A percentile compares a stretch with the other conserved stretches of the same genome.
Evolutionary conservation across 2,329 filamentous ascomycete genomes (phyloP).

Genomic region (Sporothrix pallida): DNA sequence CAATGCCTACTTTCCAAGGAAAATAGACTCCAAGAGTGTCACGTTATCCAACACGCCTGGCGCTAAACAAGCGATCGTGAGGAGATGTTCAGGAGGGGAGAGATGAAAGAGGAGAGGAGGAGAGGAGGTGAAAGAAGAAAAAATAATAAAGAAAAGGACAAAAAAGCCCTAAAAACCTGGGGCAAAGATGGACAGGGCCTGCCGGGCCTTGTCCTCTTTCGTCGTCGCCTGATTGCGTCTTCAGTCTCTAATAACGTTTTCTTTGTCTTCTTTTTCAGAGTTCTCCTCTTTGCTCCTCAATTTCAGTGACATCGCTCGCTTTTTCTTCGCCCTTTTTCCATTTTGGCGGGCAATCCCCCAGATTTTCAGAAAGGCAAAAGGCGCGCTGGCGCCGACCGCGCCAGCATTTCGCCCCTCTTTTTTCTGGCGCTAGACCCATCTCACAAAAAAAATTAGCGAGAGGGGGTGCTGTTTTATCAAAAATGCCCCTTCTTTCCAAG

Average conservation of each 20-base stretch:
- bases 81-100: constrained; percentile 7
- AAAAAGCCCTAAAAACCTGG: background rate
- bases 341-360: constrained; percentile 30
- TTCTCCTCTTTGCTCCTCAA: background rate
- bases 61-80: constrained; percentile 10
- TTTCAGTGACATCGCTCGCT: background rate
- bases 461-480: background rate
- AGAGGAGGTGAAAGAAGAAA: background rate
- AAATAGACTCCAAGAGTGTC: background rate
- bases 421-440: background rate
- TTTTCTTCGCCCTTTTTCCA: background rate
- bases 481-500: background rate
- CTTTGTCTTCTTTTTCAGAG: background rate
- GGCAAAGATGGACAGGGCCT: constrained; percentile 18
- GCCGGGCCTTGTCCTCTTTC: constrained; percentile 19
- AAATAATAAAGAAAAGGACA: background rate
- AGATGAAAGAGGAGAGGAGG: constrained; percentile 12
- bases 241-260: background rate
- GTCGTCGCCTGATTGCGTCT: background rate
- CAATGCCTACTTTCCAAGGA: background rate
- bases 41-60: background rate
- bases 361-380: constrained; percentile 24
- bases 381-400: background rate
- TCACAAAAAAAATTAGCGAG: background rate
- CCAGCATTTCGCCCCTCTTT: background rate